These are phyloP conservation scores for Chlamydomonas reinhardtii DNA, from an alignment of 163 green algal genomes.

Conservation along the genomic window DNA sequence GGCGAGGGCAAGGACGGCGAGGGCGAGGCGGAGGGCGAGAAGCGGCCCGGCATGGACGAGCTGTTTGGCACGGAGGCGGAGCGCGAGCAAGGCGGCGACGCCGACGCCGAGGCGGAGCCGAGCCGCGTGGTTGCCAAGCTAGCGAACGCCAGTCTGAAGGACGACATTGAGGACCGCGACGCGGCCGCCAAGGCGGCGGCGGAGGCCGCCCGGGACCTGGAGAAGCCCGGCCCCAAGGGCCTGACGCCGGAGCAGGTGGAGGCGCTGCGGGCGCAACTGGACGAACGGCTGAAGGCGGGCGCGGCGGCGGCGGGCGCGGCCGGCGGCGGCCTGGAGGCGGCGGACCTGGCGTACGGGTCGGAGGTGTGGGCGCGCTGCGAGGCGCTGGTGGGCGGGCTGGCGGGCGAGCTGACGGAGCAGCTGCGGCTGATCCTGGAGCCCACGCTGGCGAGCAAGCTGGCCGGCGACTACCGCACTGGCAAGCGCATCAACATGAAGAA, in stretches of 20 bases:
- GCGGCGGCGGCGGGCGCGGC: conserved; percentile 29
- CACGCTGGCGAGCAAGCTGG: conserved; percentile 89
- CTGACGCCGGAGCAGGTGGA: conserved; percentile 62
- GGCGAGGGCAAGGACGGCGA: conserved; percentile 32
- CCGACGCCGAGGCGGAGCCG: conserved; percentile 23
- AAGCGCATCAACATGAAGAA: conserved; percentile 99
- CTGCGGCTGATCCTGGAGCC: conserved; percentile 97
- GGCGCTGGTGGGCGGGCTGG: conserved; percentile 75
- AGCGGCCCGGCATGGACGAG: conserved; percentile 28
- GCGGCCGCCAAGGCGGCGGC: neutral
- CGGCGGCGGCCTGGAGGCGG: neutral
- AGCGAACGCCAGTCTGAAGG: conserved; percentile 28
- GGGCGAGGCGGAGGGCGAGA: conserved; percentile 15
- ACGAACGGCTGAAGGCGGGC: conserved; percentile 61
- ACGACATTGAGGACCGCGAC: neutral
- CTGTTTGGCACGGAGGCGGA: conserved; percentile 26
- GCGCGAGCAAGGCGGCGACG: conserved; percentile 25
- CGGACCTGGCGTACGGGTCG: conserved; percentile 52
- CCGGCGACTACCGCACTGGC: conserved; percentile 94
- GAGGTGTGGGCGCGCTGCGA: conserved; percentile 88
- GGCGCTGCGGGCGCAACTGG: conserved; percentile 69
- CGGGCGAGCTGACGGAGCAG: conserved; percentile 95
- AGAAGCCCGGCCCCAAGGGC: neutral
- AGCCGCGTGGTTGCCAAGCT: conserved; percentile 59
- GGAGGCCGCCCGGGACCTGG: neutral